Percentiles rank a stretch among this genome's conserved stretches.
Conservation (phyloP, 192 early-diverging fungal species). For the Haplosporangium gracile region DNA sequence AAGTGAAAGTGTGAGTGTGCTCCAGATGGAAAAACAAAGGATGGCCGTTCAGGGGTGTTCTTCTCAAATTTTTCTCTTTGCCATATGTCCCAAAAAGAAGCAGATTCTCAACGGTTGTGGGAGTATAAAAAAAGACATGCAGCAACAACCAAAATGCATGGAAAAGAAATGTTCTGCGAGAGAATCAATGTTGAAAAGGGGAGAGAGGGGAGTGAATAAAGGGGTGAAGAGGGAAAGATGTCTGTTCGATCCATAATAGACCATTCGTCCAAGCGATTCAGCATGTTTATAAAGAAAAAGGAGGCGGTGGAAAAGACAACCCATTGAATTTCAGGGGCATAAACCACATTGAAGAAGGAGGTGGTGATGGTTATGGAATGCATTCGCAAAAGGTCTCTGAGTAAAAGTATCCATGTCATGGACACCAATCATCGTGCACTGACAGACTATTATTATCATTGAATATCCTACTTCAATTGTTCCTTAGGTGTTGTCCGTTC, state of each 20-base stretch:
- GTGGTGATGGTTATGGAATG: not conserved
- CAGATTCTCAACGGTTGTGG: slow-evolving; percentile 28
- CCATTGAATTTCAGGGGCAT: too few species aligned
- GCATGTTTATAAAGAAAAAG: too few species aligned
- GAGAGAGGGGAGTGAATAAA: not conserved
- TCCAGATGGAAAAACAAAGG: not conserved
- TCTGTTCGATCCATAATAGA: too few species aligned
- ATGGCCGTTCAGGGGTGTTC: not conserved
- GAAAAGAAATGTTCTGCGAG: not conserved
- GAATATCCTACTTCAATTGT: not conserved
- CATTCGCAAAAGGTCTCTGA: not conserved
- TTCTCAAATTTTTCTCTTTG: too few species aligned
- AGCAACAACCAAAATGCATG: not conserved
- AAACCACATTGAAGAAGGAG: not conserved
- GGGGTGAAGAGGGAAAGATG: not conserved
- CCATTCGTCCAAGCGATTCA: too few species aligned
- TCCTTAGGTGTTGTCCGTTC: slow-evolving; percentile 34
- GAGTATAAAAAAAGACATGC: not conserved
- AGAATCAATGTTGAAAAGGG: not conserved
- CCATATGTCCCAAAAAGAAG: not conserved
- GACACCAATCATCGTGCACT: not conserved
- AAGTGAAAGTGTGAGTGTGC: not conserved
- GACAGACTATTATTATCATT: not conserved
- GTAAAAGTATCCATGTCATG: not conserved
- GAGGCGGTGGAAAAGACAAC: too few species aligned